Evolutionary conservation across 179 eudicot genomes (phyloP), one percentile per base, ranked within the genome.

Genomic region (Beta corolliflora): DNA sequence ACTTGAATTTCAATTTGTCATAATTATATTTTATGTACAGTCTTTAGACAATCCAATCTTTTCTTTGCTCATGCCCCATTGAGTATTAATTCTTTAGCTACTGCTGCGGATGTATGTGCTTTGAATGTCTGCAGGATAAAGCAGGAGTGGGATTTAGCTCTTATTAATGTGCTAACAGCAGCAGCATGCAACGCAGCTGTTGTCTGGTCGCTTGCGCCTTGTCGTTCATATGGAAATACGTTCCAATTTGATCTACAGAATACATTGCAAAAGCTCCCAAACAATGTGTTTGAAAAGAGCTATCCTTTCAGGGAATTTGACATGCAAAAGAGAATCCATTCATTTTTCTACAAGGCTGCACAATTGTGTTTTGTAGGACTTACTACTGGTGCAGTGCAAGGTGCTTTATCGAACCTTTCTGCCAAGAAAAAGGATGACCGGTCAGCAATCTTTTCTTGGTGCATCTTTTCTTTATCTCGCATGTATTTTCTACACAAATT

Each of bases 111-210:
- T 81, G 50, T 50, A 50, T 60, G 16, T 73, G 14, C 19, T 58
- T 81, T 78, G 73, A 36, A 36, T 67, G 18, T 58, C 46, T 78
- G 75, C 82, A 96, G 99, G 94, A 88, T 96, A 84, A 96, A 89
- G 89, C 89, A 96, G 85, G 99, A 96, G 78, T 96, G 99, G 99
- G 97, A 94, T 87, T 90, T 96, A 84, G 99, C 97, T 29, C 94
- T 94, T 46, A 84, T 94, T 46, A 96, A 96, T 77, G 96, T 96
- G 72, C 93, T 96, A 71, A 94, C 99, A 5, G 92, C 90, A 59
- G 85, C 99, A 74, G 93, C 99, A 71, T 96, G 99, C 92, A 96
- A 96, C 80, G 97, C 96, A 56, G 83, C 88, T 73, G 94, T 91
- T 82, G 97, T 93, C 79, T 96, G 99, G 99, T 90, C 97, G 13